phyloP scores from a whole-genome alignment of 2,329 filamentous ascomycete genomes.

The Dactylellina parvicollis region DNA sequence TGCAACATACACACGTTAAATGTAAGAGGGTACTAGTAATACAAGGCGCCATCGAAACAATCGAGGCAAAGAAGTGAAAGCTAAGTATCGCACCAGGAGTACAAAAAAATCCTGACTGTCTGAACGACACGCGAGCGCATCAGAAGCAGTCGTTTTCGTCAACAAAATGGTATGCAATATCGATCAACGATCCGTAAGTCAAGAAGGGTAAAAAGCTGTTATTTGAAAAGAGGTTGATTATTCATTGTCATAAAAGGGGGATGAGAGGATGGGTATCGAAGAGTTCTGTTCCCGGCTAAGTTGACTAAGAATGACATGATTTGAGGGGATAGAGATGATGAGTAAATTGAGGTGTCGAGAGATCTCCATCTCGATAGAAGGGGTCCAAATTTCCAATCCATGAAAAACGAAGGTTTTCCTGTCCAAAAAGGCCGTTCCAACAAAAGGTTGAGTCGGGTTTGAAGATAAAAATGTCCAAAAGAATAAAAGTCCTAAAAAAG shows the following conservation, averaged over 20 bases:
- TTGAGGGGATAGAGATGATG: not conserved
- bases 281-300: constrained; percentile 25
- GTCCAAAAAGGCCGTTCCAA: not conserved
- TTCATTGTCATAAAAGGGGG: constrained; percentile 48
- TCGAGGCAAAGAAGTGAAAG: not conserved
- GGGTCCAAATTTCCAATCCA: constrained; percentile 4
- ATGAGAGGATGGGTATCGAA: constrained; percentile 22
- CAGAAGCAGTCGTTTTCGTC: not conserved
- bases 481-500: constrained; percentile 14
- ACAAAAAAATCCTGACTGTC: not conserved
- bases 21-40: constrained; percentile 1
- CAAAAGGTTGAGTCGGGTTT: constrained; percentile 18
- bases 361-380: not conserved
- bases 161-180: not conserved
- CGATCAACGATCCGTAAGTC: not conserved
- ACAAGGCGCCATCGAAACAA: not conserved
- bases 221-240: not conserved
- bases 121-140: not conserved
- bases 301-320: constrained; percentile 52
- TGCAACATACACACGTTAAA: constrained; percentile 2
- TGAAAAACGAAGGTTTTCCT: constrained; percentile 11
- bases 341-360: not conserved
- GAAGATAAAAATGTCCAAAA: constrained; percentile 6
- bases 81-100: not conserved
- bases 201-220: not conserved